Base-by-base conservation (phyloP, 306 rosid genomes). In the Fagus sylvatica region DNA sequence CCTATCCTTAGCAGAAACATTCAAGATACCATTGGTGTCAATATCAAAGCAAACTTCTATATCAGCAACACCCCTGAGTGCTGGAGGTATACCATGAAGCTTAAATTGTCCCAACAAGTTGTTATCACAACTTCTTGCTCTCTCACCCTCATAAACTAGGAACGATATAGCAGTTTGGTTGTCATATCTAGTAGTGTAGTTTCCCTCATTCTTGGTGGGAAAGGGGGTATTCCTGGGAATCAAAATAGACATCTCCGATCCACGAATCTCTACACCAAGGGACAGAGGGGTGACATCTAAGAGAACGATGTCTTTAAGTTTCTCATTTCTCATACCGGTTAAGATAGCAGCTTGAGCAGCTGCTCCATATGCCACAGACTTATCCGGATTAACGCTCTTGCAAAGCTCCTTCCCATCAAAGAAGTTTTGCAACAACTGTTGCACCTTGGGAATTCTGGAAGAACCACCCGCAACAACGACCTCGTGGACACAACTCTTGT, bases 261-360 rank as follows among this genome's bases (percentile, higher is more conserved):
- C 16, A 1, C 4, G 28, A 4, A 43, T 33, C 2, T 5, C 16
- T 36, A 70, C 49, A 19, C 76, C 76, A 15, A 71, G 74, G 43
- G 81, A 78, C 28, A 78, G 61, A 41, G 81, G 81, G 36, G 81
- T 78, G 61, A 78, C 76, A 43, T 78, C 81, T 13, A 71, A 57
- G 28, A 78, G 71, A 12, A 57, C n/a, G 66, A 78, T 11, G 59
- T 78, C 55, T 39, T 48, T 57, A 15, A 71, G 48, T 41, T 78
- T 71, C 37, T 33, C 81, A 15, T 78, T 59, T 11, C 67, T 66
- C 66, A 56, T 73, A 40, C 81, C 76, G 6, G 28, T 71, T 61
- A 78, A 17, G 15, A 30, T 70, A 0, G 77, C 82, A 17, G 75
- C 75, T 16, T 71, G 75, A 34, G 51, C 22, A 28, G 62, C 48